phyloP scores from a whole-genome alignment of 2,329 filamentous ascomycete genomes.

The Fusarium nanum region DNA sequence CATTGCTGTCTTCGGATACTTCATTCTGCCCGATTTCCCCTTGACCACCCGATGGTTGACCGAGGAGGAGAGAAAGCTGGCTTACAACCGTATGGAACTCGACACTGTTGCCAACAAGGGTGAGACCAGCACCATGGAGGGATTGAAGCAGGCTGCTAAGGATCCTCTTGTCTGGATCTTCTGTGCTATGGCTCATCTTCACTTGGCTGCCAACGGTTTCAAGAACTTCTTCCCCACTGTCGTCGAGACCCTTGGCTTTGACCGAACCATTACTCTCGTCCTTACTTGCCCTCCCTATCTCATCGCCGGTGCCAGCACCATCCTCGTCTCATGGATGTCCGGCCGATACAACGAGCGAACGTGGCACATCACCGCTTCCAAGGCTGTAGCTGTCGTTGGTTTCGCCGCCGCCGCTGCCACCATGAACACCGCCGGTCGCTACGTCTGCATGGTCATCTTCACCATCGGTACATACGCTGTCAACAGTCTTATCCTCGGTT shows the following conservation, averaged over 20 bases:
- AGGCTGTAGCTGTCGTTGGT: conserved; percentile 53
- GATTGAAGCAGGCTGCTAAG: conserved; percentile 56
- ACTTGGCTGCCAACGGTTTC: conserved; percentile 61
- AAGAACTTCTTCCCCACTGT: conserved; percentile 52
- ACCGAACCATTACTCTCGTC: conserved; percentile 48
- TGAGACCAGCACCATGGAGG: conserved; percentile 55
- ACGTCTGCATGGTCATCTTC: conserved; percentile 54
- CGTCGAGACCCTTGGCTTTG: conserved; percentile 47
- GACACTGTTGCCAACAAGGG: conserved; percentile 59
- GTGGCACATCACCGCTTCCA: conserved; percentile 60
- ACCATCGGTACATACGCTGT: conserved; percentile 55
- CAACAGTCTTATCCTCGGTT: conserved; percentile 60
- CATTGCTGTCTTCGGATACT: conserved; percentile 45
- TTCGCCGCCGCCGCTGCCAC: conserved; percentile 45
- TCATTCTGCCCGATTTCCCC: conserved; percentile 52
- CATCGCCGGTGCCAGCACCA: conserved; percentile 49
- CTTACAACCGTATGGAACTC: conserved; percentile 56
- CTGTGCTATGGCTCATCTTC: conserved; percentile 62
- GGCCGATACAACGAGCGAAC: conserved; percentile 61
- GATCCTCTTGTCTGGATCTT: conserved; percentile 63
- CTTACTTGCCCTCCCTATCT: conserved; percentile 59
- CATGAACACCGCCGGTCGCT: conserved; percentile 38
- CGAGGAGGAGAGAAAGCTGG: conserved; percentile 58
- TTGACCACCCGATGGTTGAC: conserved; percentile 58
- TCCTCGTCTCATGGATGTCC: conserved; percentile 51